Percentiles rank a stretch among this genome's conserved stretches.
phyloP scores from a whole-genome alignment of 2,329 filamentous ascomycete genomes.

The Diaporthe amygdali region DNA sequence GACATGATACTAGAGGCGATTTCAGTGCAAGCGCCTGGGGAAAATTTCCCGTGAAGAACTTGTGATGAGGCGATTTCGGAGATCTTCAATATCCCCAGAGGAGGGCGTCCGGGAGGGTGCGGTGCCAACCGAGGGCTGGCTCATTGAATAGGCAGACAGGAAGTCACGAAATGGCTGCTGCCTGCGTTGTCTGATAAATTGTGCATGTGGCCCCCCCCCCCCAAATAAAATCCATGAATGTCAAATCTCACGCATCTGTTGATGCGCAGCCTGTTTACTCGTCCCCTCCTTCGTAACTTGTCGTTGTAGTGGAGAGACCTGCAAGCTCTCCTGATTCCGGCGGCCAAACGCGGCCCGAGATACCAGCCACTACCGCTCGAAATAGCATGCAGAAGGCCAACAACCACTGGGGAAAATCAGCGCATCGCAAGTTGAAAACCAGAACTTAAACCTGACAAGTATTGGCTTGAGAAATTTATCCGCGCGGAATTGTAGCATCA shows the following conservation, averaged over 20 bases:
- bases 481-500: not conserved
- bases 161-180: not conserved
- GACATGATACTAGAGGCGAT: not conserved
- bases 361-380: slow-evolving; percentile 1
- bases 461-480: not conserved
- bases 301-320: not conserved
- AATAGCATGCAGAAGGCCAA: not conserved
- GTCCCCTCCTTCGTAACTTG: not conserved
- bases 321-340: slow-evolving; percentile 20
- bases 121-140: not conserved
- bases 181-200: no score
- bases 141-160: not conserved
- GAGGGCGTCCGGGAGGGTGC: not conserved
- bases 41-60: not conserved
- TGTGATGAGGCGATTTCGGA: not conserved
- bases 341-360: slow-evolving; percentile 29
- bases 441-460: not conserved
- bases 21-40: no score
- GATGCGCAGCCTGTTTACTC: not conserved
- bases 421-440: not conserved
- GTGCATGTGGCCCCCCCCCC: no score
- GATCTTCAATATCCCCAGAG: not conserved
- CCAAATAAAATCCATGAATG: no score
- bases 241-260: not conserved
- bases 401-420: not conserved